Evolutionary conservation across 2,329 filamentous ascomycete genomes (phyloP).

Genomic region (Corinectria fuckeliana): DNA sequence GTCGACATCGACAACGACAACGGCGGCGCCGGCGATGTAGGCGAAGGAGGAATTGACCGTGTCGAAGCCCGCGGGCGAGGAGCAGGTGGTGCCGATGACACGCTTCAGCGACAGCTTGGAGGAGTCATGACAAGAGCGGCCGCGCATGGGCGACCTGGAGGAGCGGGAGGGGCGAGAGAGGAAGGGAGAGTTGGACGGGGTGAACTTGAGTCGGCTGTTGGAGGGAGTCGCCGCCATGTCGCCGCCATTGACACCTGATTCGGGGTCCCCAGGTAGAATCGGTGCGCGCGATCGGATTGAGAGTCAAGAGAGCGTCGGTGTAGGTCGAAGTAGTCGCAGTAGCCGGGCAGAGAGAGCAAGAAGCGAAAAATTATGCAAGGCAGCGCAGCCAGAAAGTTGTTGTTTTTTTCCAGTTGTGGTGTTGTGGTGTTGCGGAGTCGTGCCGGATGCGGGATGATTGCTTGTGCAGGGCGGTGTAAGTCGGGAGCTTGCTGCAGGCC

Average conservation of each 20-base stretch:
- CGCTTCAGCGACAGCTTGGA: slow-evolving; percentile 75
- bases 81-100: slow-evolving; percentile 90
- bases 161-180: slow-evolving; percentile 65
- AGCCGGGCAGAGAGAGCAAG: not conserved
- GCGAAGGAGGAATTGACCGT: slow-evolving; percentile 80
- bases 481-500: slow-evolving; percentile 34
- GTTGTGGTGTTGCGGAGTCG: slow-evolving; percentile 15
- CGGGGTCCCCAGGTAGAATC: slow-evolving; percentile 19
- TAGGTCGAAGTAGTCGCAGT: not conserved
- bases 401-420: not conserved
- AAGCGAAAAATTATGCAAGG: not conserved
- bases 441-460: slow-evolving; percentile 30
- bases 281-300: slow-evolving; percentile 12
- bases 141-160: slow-evolving; percentile 67
- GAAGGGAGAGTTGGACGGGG: slow-evolving; percentile 79
- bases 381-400: slow-evolving; percentile 10
- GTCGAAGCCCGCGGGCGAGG: slow-evolving; percentile 85
- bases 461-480: slow-evolving; percentile 39
- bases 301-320: not conserved
- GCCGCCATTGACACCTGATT: slow-evolving; percentile 56
- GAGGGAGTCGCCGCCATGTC: slow-evolving; percentile 65
- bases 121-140: slow-evolving; percentile 56
- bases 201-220: slow-evolving; percentile 69
- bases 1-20: slow-evolving; percentile 85
- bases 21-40: slow-evolving; percentile 90